These are phyloP conservation scores for Tephrocybe sp. DNA, from an alignment of 768 basidiomycete genomes.

Conservation along the genomic window DNA sequence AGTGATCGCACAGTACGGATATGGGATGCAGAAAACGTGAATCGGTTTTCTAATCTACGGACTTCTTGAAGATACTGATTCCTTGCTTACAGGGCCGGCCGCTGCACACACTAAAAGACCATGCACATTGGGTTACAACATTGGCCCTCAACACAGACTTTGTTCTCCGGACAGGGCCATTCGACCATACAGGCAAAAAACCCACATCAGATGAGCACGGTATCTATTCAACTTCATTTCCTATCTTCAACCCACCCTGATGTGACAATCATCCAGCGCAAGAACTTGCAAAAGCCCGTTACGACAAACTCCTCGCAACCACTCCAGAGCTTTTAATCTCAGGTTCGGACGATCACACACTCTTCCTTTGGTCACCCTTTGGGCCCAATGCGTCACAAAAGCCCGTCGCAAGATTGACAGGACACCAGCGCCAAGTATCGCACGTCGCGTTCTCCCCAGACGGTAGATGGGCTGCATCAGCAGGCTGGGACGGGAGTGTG, in stretches of 20 bases:
- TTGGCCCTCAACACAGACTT: constrained; percentile 95
- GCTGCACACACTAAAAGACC: constrained; percentile 84
- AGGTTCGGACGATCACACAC: constrained; percentile 96
- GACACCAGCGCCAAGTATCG: constrained; percentile 92
- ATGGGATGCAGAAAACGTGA: constrained; percentile 82
- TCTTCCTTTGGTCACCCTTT: constrained; percentile 93
- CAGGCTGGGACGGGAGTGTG: constrained; percentile 87
- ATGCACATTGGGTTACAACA: constrained; percentile 99
- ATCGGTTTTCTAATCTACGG: constrained; percentile 17
- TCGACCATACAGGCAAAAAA: constrained; percentile 81
- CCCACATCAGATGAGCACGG: constrained; percentile 83
- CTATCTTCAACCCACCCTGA: neutral
- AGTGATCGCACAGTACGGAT: constrained; percentile 92
- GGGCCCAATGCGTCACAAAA: constrained; percentile 41
- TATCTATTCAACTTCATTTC: constrained; percentile 23
- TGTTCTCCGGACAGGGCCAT: constrained; percentile 90
- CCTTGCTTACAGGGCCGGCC: constrained; percentile 63
- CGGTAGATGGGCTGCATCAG: constrained; percentile 87
- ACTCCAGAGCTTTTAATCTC: constrained; percentile 87
- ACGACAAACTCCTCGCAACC: constrained; percentile 61
- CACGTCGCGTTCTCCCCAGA: constrained; percentile 96
- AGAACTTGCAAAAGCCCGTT: constrained; percentile 71
- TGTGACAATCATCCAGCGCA: constrained; percentile 52
- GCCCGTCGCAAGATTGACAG: constrained; percentile 72
- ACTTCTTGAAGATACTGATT: neutral